These are phyloP conservation scores for Deuterostichococcus epilithicus DNA, from an alignment of 139 green algal genomes.

Conservation along the genomic window DNA sequence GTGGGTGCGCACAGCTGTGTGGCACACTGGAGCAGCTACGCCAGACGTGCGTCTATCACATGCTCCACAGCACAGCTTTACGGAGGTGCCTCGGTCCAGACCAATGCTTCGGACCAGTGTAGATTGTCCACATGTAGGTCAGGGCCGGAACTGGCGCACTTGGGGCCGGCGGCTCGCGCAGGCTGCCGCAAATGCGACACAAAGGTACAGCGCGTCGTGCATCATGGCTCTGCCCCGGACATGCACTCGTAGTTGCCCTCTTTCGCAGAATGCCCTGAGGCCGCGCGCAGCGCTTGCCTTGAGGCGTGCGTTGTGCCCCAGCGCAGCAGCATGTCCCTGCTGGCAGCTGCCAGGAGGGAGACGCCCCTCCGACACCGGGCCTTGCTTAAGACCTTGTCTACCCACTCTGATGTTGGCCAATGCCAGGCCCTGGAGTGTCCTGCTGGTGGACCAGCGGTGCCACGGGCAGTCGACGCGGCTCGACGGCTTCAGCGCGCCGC, in stretches of 20 bases:
- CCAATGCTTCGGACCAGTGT: background rate
- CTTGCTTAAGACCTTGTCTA: background rate
- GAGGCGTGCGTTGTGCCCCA: too few species aligned
- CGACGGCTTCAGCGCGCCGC: conserved; percentile 46
- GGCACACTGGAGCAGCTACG: conserved; percentile 39
- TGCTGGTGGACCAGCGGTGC: conserved; percentile 69
- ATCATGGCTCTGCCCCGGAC: background rate
- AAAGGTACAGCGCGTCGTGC: background rate
- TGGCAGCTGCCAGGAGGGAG: background rate
- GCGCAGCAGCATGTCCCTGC: background rate
- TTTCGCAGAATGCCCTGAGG: background rate
- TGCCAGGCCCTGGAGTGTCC: conserved; percentile 33
- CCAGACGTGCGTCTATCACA: conserved; percentile 5
- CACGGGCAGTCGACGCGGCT: conserved; percentile 48
- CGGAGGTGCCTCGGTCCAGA: conserved; percentile 5
- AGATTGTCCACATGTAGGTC: too few species aligned
- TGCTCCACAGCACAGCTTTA: conserved; percentile 10
- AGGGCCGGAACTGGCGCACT: background rate
- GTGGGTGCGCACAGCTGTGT: too few species aligned
- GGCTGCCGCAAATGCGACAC: background rate
- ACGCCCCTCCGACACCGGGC: background rate
- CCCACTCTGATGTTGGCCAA: background rate
- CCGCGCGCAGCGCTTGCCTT: background rate
- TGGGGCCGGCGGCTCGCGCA: background rate
- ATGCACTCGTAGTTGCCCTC: background rate